A percentile compares a stretch with the other conserved stretches of the same genome.
Evolutionary conservation across 2,329 filamentous ascomycete species (phyloP).

Genomic region (Cladophialophora chaetospira): DNA sequence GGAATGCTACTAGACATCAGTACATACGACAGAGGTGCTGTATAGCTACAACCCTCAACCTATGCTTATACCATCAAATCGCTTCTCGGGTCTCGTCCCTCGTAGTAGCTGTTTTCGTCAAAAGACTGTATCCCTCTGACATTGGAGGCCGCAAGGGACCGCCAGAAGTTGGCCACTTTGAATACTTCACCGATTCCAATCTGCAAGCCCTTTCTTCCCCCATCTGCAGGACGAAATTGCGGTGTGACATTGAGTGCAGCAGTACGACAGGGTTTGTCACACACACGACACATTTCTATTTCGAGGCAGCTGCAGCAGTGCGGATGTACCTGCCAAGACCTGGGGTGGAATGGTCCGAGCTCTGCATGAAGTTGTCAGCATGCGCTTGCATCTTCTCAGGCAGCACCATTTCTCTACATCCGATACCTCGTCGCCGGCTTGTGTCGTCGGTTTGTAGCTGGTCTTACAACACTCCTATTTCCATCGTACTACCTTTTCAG

Average conservation of each 20-base stretch:
- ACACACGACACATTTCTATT: not conserved
- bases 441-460: too few relatives aligned
- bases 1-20: not conserved
- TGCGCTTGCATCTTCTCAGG: conserved; percentile 5
- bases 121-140: not conserved
- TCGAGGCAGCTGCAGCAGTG: not conserved
- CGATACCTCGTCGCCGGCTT: not conserved
- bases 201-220: too few relatives aligned
- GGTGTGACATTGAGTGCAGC: not conserved
- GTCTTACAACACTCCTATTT: too few relatives aligned
- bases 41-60: not conserved
- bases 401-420: conserved; percentile 7
- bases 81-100: too few relatives aligned
- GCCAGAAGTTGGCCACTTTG: not conserved
- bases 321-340: conserved; percentile 24
- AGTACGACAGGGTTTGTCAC: not conserved
- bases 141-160: not conserved
- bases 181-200: too few relatives aligned
- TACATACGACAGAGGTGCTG: not conserved
- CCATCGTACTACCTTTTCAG: too few relatives aligned
- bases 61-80: not conserved
- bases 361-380: conserved; percentile 1
- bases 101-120: too few relatives aligned
- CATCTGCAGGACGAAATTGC: not conserved
- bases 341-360: not conserved